Conservation (phyloP, 805 yeast genomes). For the Saccharomycopsis capsularis region DNA sequence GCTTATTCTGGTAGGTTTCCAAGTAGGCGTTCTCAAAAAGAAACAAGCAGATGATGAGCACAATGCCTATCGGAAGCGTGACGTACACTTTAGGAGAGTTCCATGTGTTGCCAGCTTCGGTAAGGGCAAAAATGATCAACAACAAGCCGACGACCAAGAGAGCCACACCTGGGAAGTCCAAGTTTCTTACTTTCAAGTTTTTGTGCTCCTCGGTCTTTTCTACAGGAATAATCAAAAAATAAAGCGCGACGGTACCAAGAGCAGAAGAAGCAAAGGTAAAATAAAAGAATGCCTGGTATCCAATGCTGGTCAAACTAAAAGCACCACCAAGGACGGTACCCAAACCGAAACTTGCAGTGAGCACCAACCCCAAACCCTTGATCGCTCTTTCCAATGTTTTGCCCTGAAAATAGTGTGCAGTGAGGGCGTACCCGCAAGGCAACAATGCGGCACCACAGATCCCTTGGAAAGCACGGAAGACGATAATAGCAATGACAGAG, state of each 20-base stretch:
- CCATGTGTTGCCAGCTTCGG: constrained; percentile 42
- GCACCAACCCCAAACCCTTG: constrained; percentile 25
- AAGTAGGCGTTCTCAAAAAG: constrained; percentile 29
- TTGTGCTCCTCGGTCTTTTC: constrained; percentile 25
- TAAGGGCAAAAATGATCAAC: constrained; percentile 37
- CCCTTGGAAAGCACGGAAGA: constrained; percentile 41
- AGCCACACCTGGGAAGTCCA: constrained; percentile 34
- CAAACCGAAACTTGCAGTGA: constrained; percentile 31
- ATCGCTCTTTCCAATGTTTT: constrained; percentile 27
- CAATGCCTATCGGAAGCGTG: constrained; percentile 34
- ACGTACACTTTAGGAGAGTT: constrained; percentile 35
- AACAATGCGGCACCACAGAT: constrained; percentile 36
- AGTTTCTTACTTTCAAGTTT: constrained; percentile 24
- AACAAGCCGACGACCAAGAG: constrained; percentile 32
- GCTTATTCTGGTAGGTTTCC: constrained; percentile 19
- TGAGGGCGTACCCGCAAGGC: constrained; percentile 33
- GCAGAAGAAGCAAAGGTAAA: constrained; percentile 31
- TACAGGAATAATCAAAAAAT: constrained; percentile 29
- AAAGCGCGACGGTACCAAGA: constrained; percentile 23
- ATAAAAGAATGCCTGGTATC: constrained; percentile 35
- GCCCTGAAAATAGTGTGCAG: constrained; percentile 29
- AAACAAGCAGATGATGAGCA: constrained; percentile 26
- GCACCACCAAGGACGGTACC: constrained; percentile 42
- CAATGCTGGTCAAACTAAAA: constrained; percentile 31
- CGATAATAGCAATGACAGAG: constrained; percentile 31